A percentile compares a stretch with the other conserved stretches of the same genome.
Evolutionary conservation across 208 protist species (phyloP).

Genomic region (Crithidia bombi): DNA sequence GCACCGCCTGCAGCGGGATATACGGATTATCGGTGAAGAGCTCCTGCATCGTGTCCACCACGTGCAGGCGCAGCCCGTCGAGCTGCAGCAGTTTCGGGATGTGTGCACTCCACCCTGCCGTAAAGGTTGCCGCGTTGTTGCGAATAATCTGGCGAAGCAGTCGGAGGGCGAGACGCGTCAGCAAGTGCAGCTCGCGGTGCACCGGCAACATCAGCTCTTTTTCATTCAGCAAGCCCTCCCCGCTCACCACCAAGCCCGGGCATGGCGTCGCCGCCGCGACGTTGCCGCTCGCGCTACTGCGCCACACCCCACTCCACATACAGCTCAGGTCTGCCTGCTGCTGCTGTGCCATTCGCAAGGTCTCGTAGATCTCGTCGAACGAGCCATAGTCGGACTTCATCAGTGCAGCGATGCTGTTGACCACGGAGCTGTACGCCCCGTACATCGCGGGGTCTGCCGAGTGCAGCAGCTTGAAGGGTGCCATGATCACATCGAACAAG

Average conservation of each 20-base stretch:
- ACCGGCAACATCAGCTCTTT: slow-evolving; percentile 42
- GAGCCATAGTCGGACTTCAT: slow-evolving; percentile 15
- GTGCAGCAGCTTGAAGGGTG: slow-evolving; percentile 55
- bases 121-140: slow-evolving; percentile 34
- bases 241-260: not conserved
- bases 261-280: not conserved
- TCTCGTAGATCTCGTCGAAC: slow-evolving; percentile 19
- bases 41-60: slow-evolving; percentile 63
- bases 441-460: slow-evolving; percentile 4
- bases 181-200: slow-evolving; percentile 62
- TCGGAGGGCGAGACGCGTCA: slow-evolving; percentile 62
- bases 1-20: slow-evolving; percentile 41
- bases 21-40: slow-evolving; percentile 69
- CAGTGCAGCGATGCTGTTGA: slow-evolving; percentile 23
- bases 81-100: slow-evolving; percentile 59
- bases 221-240: slow-evolving; percentile 26
- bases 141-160: slow-evolving; percentile 64
- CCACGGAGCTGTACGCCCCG: slow-evolving; percentile 14
- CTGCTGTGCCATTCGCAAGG: slow-evolving; percentile 23
- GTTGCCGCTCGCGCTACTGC: slow-evolving; percentile 4
- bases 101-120: slow-evolving; percentile 50
- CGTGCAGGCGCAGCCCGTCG: slow-evolving; percentile 56
- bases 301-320: slow-evolving; percentile 28
- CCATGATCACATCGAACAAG: slow-evolving; percentile 73
- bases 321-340: slow-evolving; percentile 30